phyloP scores from a whole-genome alignment of 352 stramenopile genomes.

The Phytophthora megakarya region DNA sequence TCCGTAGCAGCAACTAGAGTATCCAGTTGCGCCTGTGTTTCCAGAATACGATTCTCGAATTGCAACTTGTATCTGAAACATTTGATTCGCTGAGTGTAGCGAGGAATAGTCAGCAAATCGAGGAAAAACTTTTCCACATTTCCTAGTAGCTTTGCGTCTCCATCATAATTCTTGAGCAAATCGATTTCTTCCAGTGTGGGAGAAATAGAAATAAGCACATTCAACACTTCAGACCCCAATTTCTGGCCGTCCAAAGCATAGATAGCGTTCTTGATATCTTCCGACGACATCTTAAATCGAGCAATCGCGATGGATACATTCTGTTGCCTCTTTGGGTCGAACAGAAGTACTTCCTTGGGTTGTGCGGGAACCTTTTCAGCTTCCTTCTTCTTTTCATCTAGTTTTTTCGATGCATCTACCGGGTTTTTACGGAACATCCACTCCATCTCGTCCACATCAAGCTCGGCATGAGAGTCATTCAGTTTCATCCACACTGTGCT shows the following conservation, averaged over 20 bases:
- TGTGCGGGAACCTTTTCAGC: slow-evolving; percentile 38
- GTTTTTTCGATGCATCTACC: slow-evolving; percentile 63
- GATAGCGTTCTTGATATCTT: slow-evolving; percentile 87
- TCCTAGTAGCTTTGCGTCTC: slow-evolving; percentile 82
- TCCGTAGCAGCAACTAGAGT: slow-evolving; percentile 82
- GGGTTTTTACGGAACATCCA: slow-evolving; percentile 91
- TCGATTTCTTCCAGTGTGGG: slow-evolving; percentile 91
- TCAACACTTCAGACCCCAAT: slow-evolving; percentile 83
- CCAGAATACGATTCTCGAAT: slow-evolving; percentile 85
- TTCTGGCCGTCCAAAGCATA: slow-evolving; percentile 77
- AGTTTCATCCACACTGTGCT: slow-evolving; percentile 89
- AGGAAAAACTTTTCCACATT: slow-evolving; percentile 91
- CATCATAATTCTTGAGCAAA: slow-evolving; percentile 91
- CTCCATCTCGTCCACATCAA: slow-evolving; percentile 86
- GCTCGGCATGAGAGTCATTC: slow-evolving; percentile 63
- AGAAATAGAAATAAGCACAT: slow-evolving; percentile 88
- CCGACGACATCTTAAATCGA: slow-evolving; percentile 92
- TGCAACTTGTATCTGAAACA: slow-evolving; percentile 87
- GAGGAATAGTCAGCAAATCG: slow-evolving; percentile 82
- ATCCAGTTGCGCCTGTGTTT: slow-evolving; percentile 84
- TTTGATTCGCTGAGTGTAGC: slow-evolving; percentile 90
- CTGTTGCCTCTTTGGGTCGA: slow-evolving; percentile 97
- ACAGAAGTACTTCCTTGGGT: slow-evolving; percentile 82
- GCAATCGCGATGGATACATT: slow-evolving; percentile 98
- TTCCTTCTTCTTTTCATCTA: slow-evolving; percentile 86